Evolutionary conservation across 2,329 filamentous ascomycete species (phyloP), one percentile per base, ranked within the genome.

Genomic region (Waltergamsia citrina): DNA sequence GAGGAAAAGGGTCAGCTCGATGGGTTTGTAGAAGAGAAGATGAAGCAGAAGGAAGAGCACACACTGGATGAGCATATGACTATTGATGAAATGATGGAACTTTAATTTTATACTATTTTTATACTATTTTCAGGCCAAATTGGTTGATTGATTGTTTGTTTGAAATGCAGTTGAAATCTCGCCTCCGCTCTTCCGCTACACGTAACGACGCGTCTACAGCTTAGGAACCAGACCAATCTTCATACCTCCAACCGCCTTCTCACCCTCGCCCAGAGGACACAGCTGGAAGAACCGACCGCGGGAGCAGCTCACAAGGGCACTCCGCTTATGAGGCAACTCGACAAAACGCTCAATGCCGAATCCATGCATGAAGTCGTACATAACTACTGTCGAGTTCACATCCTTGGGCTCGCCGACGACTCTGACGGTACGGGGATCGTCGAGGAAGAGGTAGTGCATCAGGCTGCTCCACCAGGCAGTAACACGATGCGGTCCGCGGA

Each of bases 321-420:
- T 79, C 19, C 81, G 69, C 63, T 85, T 85, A 45, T 84, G 74
- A 5, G 78, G 78, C 41, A 85, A 56, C 44, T 85, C 81, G 41
- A 85, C 72, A 40, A 83, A 74, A 56, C 82, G 82, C 45, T 82
- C 76, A 24, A 86, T 63, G 6, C 75, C 74, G 46, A 86, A 79
- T 2, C 82, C 82, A 46, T 85, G 78, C 33, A 79, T 74, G 35
- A 84, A 71, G 45, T 88, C 82, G 53, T 87, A 87, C 40, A 77
- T 74, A 38, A 87, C 62, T 11, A 87, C 77, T 0, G 75, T 81
- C 19, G 65, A 69, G 46, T 81, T 82, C 5, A 76, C 81, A 38
- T 72, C 75, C 51, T 81, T 81, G 22, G 84, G 83, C 60, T 90
- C 84, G 40, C 79, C 79, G 7, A 78, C 69, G 7, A 76, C 67